phyloP scores from a whole-genome alignment of 2,329 filamentous ascomycete species.

The Grosmannia serpens region DNA sequence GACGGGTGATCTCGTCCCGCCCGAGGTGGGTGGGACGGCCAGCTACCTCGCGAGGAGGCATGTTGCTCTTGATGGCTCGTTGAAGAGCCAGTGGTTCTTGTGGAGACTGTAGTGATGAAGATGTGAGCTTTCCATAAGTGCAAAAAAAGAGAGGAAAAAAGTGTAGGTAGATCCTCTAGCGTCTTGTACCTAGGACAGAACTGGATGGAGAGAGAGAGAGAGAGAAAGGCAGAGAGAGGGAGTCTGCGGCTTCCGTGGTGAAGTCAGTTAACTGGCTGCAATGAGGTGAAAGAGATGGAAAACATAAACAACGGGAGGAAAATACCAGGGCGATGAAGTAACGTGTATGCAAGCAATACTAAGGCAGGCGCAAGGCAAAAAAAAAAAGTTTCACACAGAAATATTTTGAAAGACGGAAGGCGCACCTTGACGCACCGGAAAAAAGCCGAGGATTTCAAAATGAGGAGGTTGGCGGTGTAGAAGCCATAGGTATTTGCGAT shows the following conservation, averaged over 20 bases:
- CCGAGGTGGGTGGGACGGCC: neutral
- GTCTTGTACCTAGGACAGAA: no score
- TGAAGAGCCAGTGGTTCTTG: no score
- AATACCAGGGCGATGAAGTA: no score
- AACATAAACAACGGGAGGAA: no score
- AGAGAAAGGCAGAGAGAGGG: no score
- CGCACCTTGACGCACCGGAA: neutral
- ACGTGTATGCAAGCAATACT: neutral
- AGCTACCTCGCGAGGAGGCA: neutral
- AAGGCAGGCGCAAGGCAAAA: neutral
- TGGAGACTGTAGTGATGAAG: neutral
- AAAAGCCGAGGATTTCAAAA: neutral
- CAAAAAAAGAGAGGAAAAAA: no score
- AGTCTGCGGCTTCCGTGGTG: no score
- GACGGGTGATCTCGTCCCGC: neutral
- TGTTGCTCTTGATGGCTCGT: neutral
- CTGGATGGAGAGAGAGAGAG: no score
- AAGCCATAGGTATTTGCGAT: neutral
- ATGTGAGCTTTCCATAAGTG: no score
- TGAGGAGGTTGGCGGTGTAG: neutral
- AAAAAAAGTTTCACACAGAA: neutral
- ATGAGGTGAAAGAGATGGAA: no score
- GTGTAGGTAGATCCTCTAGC: no score
- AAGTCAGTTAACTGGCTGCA: no score
- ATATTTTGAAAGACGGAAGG: neutral